These are phyloP conservation scores for Ceratopteris richardii DNA, from an alignment of 75 land plant species.

Conservation along the genomic window DNA sequence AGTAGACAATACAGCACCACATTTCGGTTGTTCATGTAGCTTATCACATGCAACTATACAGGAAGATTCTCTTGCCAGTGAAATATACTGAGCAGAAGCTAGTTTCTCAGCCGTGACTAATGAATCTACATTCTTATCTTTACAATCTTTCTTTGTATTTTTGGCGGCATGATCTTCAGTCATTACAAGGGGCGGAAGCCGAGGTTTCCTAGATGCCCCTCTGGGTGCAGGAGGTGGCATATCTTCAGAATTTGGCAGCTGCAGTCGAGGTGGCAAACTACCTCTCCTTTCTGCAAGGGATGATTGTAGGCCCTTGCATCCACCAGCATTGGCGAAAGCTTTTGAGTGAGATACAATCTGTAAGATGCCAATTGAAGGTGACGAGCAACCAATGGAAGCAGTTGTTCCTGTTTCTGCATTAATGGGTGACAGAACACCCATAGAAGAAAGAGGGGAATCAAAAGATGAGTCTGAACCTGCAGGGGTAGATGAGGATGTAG, in stretches of 20 bases:
- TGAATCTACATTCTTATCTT: too few relatives aligned
- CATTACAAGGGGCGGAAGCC: conserved; percentile 14
- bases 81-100: too few relatives aligned
- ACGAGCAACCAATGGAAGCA: too few relatives aligned
- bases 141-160: too few relatives aligned
- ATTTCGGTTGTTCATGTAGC: too few relatives aligned
- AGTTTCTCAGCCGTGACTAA: too few relatives aligned
- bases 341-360: too few relatives aligned
- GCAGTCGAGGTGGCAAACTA: conserved; percentile 34
- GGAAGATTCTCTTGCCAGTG: too few relatives aligned
- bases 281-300: conserved; percentile 66
- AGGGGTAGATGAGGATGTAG: conserved; percentile 2
- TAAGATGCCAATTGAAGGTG: too few relatives aligned
- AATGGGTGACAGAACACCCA: not conserved
- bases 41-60: too few relatives aligned
- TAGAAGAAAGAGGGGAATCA: conserved; percentile 5
- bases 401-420: not conserved
- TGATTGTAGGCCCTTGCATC: not conserved
- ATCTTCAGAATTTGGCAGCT: conserved; percentile 21
- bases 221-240: conserved; percentile 21
- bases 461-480: conserved; percentile 4
- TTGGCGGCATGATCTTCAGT: not conserved
- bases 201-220: conserved; percentile 22
- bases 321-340: too few relatives aligned
- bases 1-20: too few relatives aligned